Base-by-base conservation (phyloP, 371 early-diverging fungal genomes). In the Umbelopsis sp. region DNA sequence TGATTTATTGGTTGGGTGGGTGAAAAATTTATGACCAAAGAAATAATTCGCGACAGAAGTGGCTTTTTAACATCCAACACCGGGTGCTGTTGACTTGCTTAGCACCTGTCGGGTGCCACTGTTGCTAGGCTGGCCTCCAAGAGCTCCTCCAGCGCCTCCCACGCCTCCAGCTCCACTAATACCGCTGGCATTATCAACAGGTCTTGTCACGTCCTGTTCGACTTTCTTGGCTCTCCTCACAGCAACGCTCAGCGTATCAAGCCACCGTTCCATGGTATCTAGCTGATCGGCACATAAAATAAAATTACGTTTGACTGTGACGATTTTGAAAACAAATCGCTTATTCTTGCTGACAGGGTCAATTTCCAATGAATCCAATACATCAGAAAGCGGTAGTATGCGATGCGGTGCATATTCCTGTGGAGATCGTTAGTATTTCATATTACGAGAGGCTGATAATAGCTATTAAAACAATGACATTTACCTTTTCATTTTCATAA, bases 401-500 rank as follows among this genome's bases (percentile, higher is more conserved):
- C 89, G 85, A 65, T 85, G 87, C 1, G 91, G 91, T 62, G 89
- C 87, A 64, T 92, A 93, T 77, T 94, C 92, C 90, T 91, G 66
- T 50, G 51, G 24, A 67, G 20, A 44, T 14, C 48, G 14, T 12
- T 29, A 20, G n/a, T 0, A 51, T 71, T 35, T 57, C 38, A 70
- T 41, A 62, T 14, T 0, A 29, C 29, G 29, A 29, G 25, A 32
- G 51, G 48, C n/a, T 14, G 20, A 25, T 51, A 24, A 45, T 16
- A 69, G 35, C 16, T 14, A n/a, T 51, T 24, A 64, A 11, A 46
- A 20, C 62, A 50, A 25, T 5, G 11, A 22, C 62, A 69, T 65
- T 65, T 83, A 89, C 91, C 81, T 89, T 89, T 29, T 87, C 86
- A 70, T 95, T 88, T 74, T 94, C 93, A 78, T 95, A 95, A 71